Conservation (phyloP, 2,329 filamentous ascomycete species). For the Blastomyces percursus region DNA sequence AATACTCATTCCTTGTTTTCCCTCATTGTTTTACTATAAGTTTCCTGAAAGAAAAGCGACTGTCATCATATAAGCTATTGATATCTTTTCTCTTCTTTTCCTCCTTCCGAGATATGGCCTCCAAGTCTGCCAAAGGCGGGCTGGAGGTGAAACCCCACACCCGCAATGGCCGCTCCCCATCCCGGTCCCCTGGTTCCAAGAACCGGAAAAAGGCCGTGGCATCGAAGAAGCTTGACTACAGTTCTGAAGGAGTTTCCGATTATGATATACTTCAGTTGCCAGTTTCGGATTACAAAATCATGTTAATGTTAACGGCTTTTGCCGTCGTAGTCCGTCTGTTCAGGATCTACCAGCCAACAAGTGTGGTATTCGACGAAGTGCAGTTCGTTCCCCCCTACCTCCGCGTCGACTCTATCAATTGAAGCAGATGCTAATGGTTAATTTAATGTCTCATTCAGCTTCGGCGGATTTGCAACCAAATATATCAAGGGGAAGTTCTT, state of each 20-base stretch:
- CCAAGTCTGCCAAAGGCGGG: slow-evolving; percentile 21
- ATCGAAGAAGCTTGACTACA: slow-evolving; percentile 31
- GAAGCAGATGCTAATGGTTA: slow-evolving; percentile 3
- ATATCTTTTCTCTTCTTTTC: slow-evolving; percentile 11
- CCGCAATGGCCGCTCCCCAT: slow-evolving; percentile 27
- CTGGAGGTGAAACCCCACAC: slow-evolving; percentile 28
- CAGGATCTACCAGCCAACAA: slow-evolving; percentile 89
- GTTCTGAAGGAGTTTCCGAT: slow-evolving; percentile 54
- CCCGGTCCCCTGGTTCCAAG: slow-evolving; percentile 32
- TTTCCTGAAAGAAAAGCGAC: not conserved
- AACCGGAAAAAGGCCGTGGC: slow-evolving; percentile 23
- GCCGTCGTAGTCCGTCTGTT: slow-evolving; percentile 76
- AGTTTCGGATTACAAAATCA: slow-evolving; percentile 67
- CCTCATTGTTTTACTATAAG: not conserved
- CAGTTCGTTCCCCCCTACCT: slow-evolving; percentile 56
- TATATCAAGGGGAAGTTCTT: slow-evolving; percentile 99
- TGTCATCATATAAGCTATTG: slow-evolving; percentile 1
- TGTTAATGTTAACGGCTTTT: slow-evolving; percentile 61
- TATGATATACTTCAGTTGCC: slow-evolving; percentile 88
- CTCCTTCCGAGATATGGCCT: slow-evolving; percentile 9
- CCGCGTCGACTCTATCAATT: slow-evolving; percentile 1
- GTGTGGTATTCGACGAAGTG: slow-evolving; percentile 98
- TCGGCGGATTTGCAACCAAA: slow-evolving; percentile 95
- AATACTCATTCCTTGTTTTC: not conserved
- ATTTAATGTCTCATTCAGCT: slow-evolving; percentile 44